Evolutionary conservation across 2,329 filamentous ascomycete species (phyloP).

Genomic region (Penicillium janthinellum): DNA sequence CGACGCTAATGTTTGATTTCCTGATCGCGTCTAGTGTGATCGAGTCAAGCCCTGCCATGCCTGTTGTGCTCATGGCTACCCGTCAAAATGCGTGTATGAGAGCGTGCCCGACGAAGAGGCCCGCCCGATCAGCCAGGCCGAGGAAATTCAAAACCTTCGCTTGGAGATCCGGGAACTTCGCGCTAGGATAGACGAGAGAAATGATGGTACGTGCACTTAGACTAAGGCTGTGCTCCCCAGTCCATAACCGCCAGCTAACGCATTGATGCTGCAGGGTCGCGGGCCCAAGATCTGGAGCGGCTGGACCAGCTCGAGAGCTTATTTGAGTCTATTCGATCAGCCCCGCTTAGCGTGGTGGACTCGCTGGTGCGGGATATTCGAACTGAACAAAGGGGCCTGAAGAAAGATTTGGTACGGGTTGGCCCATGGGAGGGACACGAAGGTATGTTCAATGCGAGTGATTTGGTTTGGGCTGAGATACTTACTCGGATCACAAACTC

Average conservation of each 20-base stretch:
- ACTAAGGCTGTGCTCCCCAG: background rate
- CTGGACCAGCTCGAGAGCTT: constrained; percentile 36
- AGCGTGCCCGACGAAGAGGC: constrained; percentile 35
- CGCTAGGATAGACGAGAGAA: constrained; percentile 26
- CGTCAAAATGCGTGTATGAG: constrained; percentile 43
- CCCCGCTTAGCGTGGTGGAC: constrained; percentile 34
- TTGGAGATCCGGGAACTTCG: constrained; percentile 38
- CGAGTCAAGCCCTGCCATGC: constrained; percentile 44
- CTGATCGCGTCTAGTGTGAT: constrained; percentile 33
- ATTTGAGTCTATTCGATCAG: constrained; percentile 39
- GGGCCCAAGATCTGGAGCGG: constrained; percentile 27
- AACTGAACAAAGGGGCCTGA: constrained; percentile 21
- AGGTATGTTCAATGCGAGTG: constrained; percentile 18
- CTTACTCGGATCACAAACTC: background rate
- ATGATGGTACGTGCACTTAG: constrained; percentile 25
- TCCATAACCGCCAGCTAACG: constrained; percentile 5
- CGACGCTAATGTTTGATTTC: constrained; percentile 18
- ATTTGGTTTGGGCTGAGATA: background rate
- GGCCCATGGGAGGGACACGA: constrained; percentile 30
- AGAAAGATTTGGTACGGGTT: constrained; percentile 18
- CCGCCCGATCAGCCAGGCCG: constrained; percentile 39
- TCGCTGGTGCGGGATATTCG: constrained; percentile 36
- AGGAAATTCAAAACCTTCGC: constrained; percentile 40
- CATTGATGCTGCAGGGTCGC: constrained; percentile 16
- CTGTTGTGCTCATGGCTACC: constrained; percentile 44